Conservation (phyloP, 805 yeast genomes). For the Wickerhamomyces xylosicus region DNA sequence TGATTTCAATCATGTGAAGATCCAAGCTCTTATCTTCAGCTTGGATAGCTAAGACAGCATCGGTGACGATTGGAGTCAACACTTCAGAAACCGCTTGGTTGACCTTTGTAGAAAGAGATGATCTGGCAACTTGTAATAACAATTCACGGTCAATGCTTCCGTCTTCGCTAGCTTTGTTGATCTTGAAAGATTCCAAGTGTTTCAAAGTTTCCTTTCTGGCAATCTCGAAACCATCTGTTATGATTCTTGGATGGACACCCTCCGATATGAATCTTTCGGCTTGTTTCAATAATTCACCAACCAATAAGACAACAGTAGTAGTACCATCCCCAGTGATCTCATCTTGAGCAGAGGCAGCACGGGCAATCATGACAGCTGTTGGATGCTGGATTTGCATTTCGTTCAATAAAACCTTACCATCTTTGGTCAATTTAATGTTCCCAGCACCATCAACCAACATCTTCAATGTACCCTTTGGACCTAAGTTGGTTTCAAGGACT, state of each 20-base stretch:
- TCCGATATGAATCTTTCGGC: constrained; percentile 87
- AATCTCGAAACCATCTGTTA: constrained; percentile 89
- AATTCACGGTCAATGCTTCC: constrained; percentile 69
- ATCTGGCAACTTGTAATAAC: constrained; percentile 82
- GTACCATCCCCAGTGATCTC: constrained; percentile 99
- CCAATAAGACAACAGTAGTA: constrained; percentile 87
- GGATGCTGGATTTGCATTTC: constrained; percentile 97
- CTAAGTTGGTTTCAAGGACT: constrained; percentile 83
- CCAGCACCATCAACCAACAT: constrained; percentile 98
- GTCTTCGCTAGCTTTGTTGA: constrained; percentile 15
- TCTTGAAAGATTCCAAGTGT: constrained; percentile 59
- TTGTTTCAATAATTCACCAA: constrained; percentile 89
- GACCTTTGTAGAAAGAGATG: constrained; percentile 84
- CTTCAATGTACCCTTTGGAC: constrained; percentile 95
- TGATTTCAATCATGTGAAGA: constrained; percentile 94
- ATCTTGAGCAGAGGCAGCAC: constrained; percentile 98
- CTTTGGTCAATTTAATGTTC: constrained; percentile 88
- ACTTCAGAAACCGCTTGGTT: constrained; percentile 65
- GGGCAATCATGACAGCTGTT: constrained; percentile 83
- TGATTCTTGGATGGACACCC: constrained; percentile 92
- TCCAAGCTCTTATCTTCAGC: constrained; percentile 48
- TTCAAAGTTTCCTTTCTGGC: constrained; percentile 72
- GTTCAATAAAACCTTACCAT: constrained; percentile 84
- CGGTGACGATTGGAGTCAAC: constrained; percentile 90
- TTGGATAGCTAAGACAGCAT: constrained; percentile 80